Base-by-base conservation (phyloP, 225 moss, liverwort and hornwort genomes). In the Rhytidiadelphus loreus region DNA sequence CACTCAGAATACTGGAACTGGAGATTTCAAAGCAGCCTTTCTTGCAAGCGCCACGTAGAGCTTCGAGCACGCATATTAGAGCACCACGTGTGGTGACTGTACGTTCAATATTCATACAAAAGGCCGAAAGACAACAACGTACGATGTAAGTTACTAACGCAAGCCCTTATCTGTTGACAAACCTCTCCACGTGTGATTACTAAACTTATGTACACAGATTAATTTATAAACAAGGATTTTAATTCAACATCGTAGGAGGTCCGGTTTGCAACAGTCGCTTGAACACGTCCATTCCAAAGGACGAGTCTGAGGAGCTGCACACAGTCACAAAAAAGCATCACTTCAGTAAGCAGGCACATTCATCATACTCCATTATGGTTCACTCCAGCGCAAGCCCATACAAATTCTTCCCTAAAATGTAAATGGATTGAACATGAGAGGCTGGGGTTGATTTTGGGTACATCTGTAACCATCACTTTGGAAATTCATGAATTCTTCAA, bases 271-370 rank as follows among this genome's bases (percentile, higher is more conserved):
- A 90, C 89, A 99, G 95, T 83, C 99, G 93, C 92, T 99, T 97
- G 90, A 99, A 96, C 92, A 99, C 95, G 88, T 99, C 98, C 97
- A 97, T 97, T 72, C 99, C 94, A 85, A 99, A 99, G 37, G 97
- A 99, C 16, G 97, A 99, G 88, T 99, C 97, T 46, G 99, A 97
- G 81, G 99, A 96, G 90, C 96, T 99, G 95, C 92, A 93, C 50
- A 89, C 60, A 81, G 57, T 71, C 87, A 77, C 48, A 60, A 60
- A 74, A 65, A 43, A 89, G 15, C 26, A 74, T 79, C 80, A 76
- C 26, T 20, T 37, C 25, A 29, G 58, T 43, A 12, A 80, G 90
- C 6, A 32, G 43, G 48, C 37, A 58, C 12, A 19, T 63, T 85
- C 62, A 85, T 35, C 57, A 23, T 39, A 81, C 43, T 83, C 57